Evolutionary conservation across 306 rosid species (phyloP).

Genomic region (Abrus pulchellus): DNA sequence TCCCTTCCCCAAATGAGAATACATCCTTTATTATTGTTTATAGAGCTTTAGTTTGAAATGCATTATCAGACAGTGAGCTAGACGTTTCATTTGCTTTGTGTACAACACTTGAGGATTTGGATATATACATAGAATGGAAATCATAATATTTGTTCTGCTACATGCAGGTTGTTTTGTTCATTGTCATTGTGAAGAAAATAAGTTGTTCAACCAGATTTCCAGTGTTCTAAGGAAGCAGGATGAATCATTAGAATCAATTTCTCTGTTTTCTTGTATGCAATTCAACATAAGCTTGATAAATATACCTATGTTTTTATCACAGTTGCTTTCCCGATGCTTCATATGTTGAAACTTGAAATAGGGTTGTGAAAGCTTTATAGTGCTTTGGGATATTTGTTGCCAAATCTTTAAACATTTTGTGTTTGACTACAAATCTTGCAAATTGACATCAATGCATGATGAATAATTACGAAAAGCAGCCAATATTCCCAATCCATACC

Average conservation of each 20-base stretch:
- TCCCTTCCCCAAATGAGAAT: not conserved
- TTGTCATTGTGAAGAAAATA: constrained; percentile 42
- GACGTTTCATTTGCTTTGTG: constrained; percentile 14
- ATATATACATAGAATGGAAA: not conserved
- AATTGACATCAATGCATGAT: not conserved
- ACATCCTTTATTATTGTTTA: not conserved
- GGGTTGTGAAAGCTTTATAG: constrained; percentile 1
- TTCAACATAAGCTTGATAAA: constrained; percentile 29
- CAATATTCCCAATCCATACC: not conserved
- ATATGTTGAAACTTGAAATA: constrained; percentile 23
- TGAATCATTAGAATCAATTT: constrained; percentile 22
- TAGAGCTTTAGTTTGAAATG: not conserved
- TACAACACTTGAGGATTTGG: not conserved
- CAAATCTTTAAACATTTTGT: not conserved
- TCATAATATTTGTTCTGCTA: constrained; percentile 11
- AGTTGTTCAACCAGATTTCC: constrained; percentile 28
- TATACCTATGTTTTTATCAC: not conserved
- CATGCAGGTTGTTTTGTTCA: constrained; percentile 44
- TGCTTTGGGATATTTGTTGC: constrained; percentile 37
- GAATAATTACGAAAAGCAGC: constrained; percentile 6
- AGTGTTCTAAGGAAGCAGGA: constrained; percentile 21
- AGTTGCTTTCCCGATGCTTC: constrained; percentile 13
- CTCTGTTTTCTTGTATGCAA: constrained; percentile 42
- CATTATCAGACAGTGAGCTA: not conserved
- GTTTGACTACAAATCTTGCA: constrained; percentile 1